Base-by-base conservation (phyloP, 2,329 filamentous ascomycete species). In the Alternaria hordeiaustralica region DNA sequence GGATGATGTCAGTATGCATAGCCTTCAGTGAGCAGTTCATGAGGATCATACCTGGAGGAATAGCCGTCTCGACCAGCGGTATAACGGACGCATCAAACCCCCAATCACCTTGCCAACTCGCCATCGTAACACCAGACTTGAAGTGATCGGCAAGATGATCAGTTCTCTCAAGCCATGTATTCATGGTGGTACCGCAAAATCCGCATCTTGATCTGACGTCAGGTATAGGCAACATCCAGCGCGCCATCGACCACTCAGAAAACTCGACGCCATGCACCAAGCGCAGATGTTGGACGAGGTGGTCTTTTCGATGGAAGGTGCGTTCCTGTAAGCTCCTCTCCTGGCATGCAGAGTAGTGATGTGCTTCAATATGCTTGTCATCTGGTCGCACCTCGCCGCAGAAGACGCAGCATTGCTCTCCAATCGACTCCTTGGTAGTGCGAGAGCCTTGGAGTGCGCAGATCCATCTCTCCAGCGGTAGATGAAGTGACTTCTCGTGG, bases 191-290 rank as follows among this genome's bases (percentile, higher is more conserved):
- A 3, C 57, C 66, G 51, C 73, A 76, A 26, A 76, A 76, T 5
- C 74, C 74, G 49, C 74, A 76, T 25, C 67, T 58, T 2, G 71
- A 67, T 3, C 65, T 61, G 8, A 75, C 68, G 3, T 69, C 61
- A 1, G 70, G 67, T 67, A 69, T 73, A 13, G 72, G 66, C 8
- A 71, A n/a, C 61, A 65, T 74, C 72, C 73, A 76, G 12, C 59
- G 55, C 20, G 63, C 60, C 72, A 76, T 75, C 43, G 73, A 69
- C 80, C 67, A 88, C 13, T 69, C 66, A 1, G 63, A 59, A 20
- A 69, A 74, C 18, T 65, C 66, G 4, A 67, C 60, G 8, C 64
- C 60, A 28, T 76, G 74, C 5, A 76, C 72, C 5, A 75, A 55
- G n/a, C 67, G 63, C 6, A 75, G 45, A 33, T 76, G 74, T 45